A percentile compares a stretch with the other conserved stretches of the same genome.
Conservation (phyloP, 2,329 filamentous ascomycete genomes). For the Didymella pomorum region DNA sequence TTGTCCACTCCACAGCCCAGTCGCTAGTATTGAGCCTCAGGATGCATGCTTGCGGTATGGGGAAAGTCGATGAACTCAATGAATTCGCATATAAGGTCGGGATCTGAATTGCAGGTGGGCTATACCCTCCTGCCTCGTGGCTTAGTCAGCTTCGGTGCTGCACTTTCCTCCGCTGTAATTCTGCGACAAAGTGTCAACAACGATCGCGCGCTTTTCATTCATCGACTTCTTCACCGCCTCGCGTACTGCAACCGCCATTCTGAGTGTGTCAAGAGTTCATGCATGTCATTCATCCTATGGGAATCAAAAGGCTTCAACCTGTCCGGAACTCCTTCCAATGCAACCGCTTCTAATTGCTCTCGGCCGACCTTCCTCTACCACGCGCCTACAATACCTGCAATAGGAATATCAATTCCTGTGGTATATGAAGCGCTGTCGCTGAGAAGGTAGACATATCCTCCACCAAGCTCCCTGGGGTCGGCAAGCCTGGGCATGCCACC, state of each 20-base stretch:
- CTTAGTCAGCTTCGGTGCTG: neutral
- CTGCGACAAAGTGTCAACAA: neutral
- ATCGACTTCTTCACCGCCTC: neutral
- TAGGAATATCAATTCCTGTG: slow-evolving; percentile 59
- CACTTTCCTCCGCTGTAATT: neutral
- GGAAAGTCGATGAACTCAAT: neutral
- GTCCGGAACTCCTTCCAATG: slow-evolving; percentile 35
- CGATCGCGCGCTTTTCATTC: neutral
- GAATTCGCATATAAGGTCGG: neutral
- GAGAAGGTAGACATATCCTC: slow-evolving; percentile 59
- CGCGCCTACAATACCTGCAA: slow-evolving; percentile 59
- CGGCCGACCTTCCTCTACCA: slow-evolving; percentile 39
- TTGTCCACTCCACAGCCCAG: neutral
- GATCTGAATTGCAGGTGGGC: neutral
- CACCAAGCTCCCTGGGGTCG: slow-evolving; percentile 60
- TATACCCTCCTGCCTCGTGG: neutral
- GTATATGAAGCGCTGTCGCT: slow-evolving; percentile 59
- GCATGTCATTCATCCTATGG: slow-evolving; percentile 22
- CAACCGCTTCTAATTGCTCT: slow-evolving; percentile 14
- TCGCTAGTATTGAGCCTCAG: neutral
- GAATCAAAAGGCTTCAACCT: slow-evolving; percentile 9
- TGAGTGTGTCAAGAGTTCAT: neutral
- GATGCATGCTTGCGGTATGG: neutral
- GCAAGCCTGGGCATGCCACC: slow-evolving; percentile 62
- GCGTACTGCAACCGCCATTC: neutral